Conservation (phyloP, 2,329 filamentous ascomycete genomes). For the Cladophialophora exuberans region DNA sequence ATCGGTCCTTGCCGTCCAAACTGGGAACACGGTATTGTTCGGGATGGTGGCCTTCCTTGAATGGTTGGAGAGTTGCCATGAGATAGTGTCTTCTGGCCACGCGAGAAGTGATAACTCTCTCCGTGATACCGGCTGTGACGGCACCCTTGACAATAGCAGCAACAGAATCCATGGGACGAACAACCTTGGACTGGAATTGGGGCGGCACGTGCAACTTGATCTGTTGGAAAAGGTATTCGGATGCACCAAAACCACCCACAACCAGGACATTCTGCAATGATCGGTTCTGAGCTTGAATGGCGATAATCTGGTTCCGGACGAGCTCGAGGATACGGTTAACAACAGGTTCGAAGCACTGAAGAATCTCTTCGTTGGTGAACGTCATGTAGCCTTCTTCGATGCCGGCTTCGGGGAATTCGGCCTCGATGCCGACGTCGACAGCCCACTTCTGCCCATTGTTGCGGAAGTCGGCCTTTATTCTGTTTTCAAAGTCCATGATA, state of each 20-base stretch:
- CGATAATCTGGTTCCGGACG: constrained; percentile 97
- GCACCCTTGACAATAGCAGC: constrained; percentile 98
- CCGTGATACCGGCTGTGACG: constrained; percentile 95
- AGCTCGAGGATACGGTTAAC: constrained; percentile 96
- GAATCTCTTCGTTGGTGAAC: constrained; percentile 97
- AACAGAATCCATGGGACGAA: constrained; percentile 97
- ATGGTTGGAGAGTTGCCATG: constrained; percentile 97
- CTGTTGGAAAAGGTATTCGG: constrained; percentile 98
- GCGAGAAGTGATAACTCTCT: constrained; percentile 94
- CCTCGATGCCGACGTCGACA: constrained; percentile 97
- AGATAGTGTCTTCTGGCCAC: constrained; percentile 97
- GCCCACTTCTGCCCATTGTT: constrained; percentile 99
- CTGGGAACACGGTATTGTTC: constrained; percentile 97
- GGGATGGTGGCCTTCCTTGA: constrained; percentile 98
- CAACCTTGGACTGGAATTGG: constrained; percentile 97
- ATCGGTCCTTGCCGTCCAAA: constrained; percentile 93
- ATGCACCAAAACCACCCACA: constrained; percentile 96
- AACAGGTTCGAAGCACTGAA: constrained; percentile 98
- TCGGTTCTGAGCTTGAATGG: constrained; percentile 95
- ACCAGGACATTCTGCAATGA: constrained; percentile 93
- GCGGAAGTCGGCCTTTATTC: constrained; percentile 98
- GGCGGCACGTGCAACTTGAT: constrained; percentile 98
- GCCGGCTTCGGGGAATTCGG: constrained; percentile 94
- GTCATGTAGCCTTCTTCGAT: constrained; percentile 99
- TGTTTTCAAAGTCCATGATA: constrained; percentile 99